These are phyloP conservation scores for Phaeosphaeria sp. DNA, from an alignment of 2,329 filamentous ascomycete species.

Conservation along the genomic window DNA sequence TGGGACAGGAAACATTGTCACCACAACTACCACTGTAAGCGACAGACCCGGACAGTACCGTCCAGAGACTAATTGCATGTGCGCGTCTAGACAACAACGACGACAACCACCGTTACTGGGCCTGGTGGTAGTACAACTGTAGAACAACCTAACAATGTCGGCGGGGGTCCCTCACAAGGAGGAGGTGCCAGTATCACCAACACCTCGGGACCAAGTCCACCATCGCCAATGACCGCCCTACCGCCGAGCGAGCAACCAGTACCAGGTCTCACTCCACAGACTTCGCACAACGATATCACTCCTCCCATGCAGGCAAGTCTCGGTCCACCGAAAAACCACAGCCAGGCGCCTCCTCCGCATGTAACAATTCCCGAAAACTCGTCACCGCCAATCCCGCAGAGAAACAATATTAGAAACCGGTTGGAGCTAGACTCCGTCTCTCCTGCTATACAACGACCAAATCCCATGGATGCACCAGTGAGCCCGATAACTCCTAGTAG, in stretches of 20 bases:
- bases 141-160: constrained; percentile 28
- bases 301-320: constrained; percentile 9
- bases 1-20: constrained; percentile 42
- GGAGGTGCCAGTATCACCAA: constrained; percentile 32
- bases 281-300: constrained; percentile 9
- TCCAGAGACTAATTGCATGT: background rate
- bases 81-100: constrained; percentile 36
- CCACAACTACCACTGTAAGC: constrained; percentile 38
- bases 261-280: constrained; percentile 17
- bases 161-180: constrained; percentile 13
- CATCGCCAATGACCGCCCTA: constrained; percentile 33
- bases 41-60: background rate
- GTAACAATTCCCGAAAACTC: constrained; percentile 13
- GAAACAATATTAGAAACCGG: constrained; percentile 45
- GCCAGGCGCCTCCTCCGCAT: constrained; percentile 3
- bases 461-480: constrained; percentile 35
- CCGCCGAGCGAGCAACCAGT: constrained; percentile 19
- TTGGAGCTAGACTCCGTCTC: constrained; percentile 43
- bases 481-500: constrained; percentile 36
- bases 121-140: constrained; percentile 44
- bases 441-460: constrained; percentile 41
- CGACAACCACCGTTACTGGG: constrained; percentile 44
- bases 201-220: constrained; percentile 43
- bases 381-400: constrained; percentile 43
- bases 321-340: constrained; percentile 4